Percentiles rank a stretch among this genome's conserved stretches.
These are phyloP conservation scores for Puccinia sorghi DNA, from an alignment of 1,284 basidiomycete species.

Conservation along the genomic window DNA sequence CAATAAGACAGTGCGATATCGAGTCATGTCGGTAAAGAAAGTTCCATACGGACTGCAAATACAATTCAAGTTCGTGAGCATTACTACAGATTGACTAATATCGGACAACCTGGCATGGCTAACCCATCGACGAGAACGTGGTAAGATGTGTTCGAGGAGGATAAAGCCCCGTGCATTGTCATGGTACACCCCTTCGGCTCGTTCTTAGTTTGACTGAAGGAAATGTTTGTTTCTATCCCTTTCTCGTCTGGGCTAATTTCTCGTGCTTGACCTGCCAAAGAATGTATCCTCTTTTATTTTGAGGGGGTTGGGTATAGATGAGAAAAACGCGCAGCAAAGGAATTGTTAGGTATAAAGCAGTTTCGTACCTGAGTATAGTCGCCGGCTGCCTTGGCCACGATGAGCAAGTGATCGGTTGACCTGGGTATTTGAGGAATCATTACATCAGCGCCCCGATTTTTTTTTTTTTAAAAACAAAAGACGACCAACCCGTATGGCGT, in stretches of 20 bases:
- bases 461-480: too few relatives aligned
- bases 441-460: not conserved
- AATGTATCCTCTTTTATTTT: constrained; percentile 26
- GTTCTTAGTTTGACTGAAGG: not conserved
- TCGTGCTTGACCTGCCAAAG: constrained; percentile 10
- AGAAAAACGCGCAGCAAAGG: not conserved
- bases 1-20: constrained; percentile 28
- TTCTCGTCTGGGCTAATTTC: not conserved
- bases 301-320: not conserved
- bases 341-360: not conserved
- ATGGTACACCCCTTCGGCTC: not conserved
- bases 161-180: not conserved
- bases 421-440: not conserved
- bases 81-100: not conserved
- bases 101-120: not conserved
- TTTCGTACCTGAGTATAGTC: constrained; percentile 31
- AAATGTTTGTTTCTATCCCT: not conserved
- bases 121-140: constrained; percentile 33
- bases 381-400: constrained; percentile 46
- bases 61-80: not conserved
- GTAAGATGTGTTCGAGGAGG: not conserved
- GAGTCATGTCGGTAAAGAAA: constrained; percentile 30
- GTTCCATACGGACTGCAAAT: constrained; percentile 39
- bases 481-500: constrained; percentile 27
- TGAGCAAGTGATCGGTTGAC: constrained; percentile 28